A percentile compares a stretch with the other conserved stretches of the same genome.
Evolutionary conservation across 352 stramenopile genomes (phyloP).

Genomic region (Globisporangium abappressorium): DNA sequence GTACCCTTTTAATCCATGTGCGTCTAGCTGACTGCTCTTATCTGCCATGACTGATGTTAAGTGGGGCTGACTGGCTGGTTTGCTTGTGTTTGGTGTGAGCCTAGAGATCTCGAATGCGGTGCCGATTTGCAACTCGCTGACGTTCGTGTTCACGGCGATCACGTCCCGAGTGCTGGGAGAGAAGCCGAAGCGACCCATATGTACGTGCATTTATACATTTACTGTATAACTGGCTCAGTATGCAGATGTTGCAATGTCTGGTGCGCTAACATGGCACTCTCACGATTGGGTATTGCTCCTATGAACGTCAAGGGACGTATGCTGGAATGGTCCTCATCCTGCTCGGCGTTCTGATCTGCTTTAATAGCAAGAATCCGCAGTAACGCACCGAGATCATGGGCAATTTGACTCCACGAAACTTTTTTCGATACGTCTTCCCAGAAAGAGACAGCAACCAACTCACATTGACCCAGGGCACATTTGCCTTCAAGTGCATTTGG

Average conservation of each 20-base stretch:
- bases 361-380: slow-evolving; percentile 46
- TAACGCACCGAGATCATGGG: neutral
- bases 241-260: neutral
- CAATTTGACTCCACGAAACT: neutral
- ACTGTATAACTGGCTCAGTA: neutral
- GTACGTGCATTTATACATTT: slow-evolving; percentile 32
- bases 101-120: slow-evolving; percentile 82
- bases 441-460: neutral
- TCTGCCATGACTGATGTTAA: neutral
- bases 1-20: neutral
- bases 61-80: neutral
- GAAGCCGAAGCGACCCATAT: slow-evolving; percentile 56
- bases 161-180: slow-evolving; percentile 76
- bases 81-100: neutral
- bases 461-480: neutral
- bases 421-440: neutral
- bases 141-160: slow-evolving; percentile 86
- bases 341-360: slow-evolving; percentile 61
- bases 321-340: slow-evolving; percentile 60
- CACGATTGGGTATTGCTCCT: neutral
- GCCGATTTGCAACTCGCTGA: slow-evolving; percentile 88
- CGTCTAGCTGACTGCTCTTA: neutral
- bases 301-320: slow-evolving; percentile 41
- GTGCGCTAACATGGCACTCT: neutral
- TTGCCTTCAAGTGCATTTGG: neutral